phyloP scores from a whole-genome alignment of 2,329 filamentous ascomycete species.

The Diaporthe sp. region DNA sequence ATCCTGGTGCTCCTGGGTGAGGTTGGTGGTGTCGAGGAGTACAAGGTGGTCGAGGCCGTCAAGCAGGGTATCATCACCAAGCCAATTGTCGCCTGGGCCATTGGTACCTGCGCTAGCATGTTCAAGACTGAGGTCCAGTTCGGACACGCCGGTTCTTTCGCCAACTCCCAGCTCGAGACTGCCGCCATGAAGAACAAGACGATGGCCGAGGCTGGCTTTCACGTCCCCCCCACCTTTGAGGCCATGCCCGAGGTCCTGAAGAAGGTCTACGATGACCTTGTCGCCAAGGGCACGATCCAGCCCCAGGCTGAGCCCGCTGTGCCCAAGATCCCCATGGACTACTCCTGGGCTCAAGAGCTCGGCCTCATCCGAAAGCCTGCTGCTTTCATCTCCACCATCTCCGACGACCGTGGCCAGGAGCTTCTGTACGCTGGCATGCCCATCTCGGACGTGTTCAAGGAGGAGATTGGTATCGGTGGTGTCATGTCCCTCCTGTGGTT shows the following conservation, averaged over 20 bases:
- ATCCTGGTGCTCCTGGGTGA: conserved; percentile 95
- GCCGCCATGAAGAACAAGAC: conserved; percentile 95
- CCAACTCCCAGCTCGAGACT: conserved; percentile 99
- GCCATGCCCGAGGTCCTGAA: conserved; percentile 84
- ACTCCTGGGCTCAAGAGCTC: conserved; percentile 99
- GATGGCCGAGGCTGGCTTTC: conserved; percentile 95
- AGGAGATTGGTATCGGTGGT: conserved; percentile 99
- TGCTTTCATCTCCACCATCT: conserved; percentile 99
- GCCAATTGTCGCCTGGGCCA: conserved; percentile 99
- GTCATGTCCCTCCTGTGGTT: conserved; percentile 99
- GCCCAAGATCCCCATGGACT: conserved; percentile 99
- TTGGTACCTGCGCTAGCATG: conserved; percentile 99
- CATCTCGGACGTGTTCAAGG: conserved; percentile 99
- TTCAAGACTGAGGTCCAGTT: conserved; percentile 99
- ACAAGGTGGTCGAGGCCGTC: conserved; percentile 98
- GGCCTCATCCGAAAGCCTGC: conserved; percentile 99
- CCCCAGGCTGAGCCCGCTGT: conserved; percentile 90
- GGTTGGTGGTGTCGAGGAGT: conserved; percentile 99
- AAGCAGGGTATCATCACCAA: conserved; percentile 96
- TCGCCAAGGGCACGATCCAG: conserved; percentile 85
- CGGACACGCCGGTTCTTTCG: conserved; percentile 97
- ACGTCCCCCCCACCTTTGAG: conserved; percentile 96
- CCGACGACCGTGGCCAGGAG: conserved; percentile 99
- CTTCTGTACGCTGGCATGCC: conserved; percentile 99
- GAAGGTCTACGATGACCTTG: conserved; percentile 87